phyloP scores from a whole-genome alignment of 352 stramenopile species.

The Phytophthora syringae region DNA sequence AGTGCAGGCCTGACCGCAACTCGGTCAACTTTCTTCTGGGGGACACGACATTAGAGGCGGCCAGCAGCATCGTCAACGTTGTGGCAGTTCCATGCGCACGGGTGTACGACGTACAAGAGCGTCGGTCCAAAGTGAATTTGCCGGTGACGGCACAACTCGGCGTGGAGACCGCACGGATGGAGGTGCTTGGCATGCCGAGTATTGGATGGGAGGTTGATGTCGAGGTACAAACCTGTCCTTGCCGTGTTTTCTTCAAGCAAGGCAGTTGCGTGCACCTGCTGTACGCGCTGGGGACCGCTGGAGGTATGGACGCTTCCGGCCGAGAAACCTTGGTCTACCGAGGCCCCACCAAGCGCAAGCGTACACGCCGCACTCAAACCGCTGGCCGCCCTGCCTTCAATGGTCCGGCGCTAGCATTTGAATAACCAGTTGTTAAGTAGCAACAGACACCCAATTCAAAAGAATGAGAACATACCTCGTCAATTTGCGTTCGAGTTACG shows the following conservation, averaged over 20 bases:
- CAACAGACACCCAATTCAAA: too few species aligned
- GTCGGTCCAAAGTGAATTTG: neutral
- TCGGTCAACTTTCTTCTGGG: neutral
- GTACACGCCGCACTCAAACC: neutral
- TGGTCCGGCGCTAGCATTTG: neutral
- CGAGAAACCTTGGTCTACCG: neutral
- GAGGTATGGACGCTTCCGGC: neutral
- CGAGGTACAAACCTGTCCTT: neutral
- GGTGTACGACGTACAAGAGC: too few species aligned
- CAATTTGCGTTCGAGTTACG: too few species aligned
- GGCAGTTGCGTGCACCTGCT: conserved; percentile 17
- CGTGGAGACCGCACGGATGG: neutral
- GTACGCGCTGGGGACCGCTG: neutral
- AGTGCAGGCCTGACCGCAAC: neutral
- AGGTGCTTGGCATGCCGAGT: neutral
- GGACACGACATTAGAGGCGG: neutral
- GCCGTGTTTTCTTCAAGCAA: neutral
- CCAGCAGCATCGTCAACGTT: neutral
- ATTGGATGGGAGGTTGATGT: conserved; percentile 12
- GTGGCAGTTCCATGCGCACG: too few species aligned
- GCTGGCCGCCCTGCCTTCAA: neutral
- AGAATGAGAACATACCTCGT: too few species aligned
- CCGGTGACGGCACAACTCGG: conserved; percentile 1
- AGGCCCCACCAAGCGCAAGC: neutral
- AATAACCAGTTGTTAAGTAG: too few species aligned